Conservation (phyloP, 164 flowering plant genomes). For the Santalum album region DNA sequence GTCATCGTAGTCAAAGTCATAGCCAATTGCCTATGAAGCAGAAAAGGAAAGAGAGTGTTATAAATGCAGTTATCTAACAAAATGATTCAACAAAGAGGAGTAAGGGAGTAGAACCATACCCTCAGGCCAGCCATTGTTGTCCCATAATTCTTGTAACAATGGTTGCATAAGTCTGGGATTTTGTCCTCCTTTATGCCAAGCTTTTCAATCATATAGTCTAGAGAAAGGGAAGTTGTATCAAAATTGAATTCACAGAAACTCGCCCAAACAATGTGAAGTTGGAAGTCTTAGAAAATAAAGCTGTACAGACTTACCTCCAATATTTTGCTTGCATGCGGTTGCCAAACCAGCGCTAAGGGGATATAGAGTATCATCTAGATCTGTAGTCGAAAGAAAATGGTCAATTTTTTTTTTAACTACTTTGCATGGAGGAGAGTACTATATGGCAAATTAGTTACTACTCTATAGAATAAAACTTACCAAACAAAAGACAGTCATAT, state of each 20-base stretch:
- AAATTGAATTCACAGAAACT: background rate
- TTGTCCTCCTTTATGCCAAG: slow-evolving; percentile 45
- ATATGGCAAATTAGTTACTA: no score
- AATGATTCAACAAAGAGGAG: background rate
- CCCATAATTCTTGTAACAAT: slow-evolving; percentile 56
- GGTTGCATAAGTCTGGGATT: slow-evolving; percentile 28
- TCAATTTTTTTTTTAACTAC: no score
- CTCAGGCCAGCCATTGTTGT: slow-evolving; percentile 80
- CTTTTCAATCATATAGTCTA: slow-evolving; percentile 54
- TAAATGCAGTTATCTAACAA: background rate
- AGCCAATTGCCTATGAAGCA: slow-evolving; percentile 52
- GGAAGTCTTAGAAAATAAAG: background rate
- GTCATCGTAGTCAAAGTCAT: slow-evolving; percentile 63
- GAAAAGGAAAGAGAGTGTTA: slow-evolving; percentile 1
- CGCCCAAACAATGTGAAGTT: background rate
- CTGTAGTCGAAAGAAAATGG: slow-evolving; percentile 20
- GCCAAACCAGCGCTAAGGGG: slow-evolving; percentile 49
- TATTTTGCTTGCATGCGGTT: slow-evolving; percentile 26
- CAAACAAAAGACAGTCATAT: slow-evolving; percentile 52
- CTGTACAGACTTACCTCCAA: slow-evolving; percentile 29
- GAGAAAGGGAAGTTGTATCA: background rate
- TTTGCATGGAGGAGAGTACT: no score
- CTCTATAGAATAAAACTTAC: slow-evolving; percentile 18
- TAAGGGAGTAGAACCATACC: slow-evolving; percentile 25
- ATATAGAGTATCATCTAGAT: slow-evolving; percentile 61